phyloP scores from a whole-genome alignment of 2,329 filamentous ascomycete species.

The Onygenales sp. region DNA sequence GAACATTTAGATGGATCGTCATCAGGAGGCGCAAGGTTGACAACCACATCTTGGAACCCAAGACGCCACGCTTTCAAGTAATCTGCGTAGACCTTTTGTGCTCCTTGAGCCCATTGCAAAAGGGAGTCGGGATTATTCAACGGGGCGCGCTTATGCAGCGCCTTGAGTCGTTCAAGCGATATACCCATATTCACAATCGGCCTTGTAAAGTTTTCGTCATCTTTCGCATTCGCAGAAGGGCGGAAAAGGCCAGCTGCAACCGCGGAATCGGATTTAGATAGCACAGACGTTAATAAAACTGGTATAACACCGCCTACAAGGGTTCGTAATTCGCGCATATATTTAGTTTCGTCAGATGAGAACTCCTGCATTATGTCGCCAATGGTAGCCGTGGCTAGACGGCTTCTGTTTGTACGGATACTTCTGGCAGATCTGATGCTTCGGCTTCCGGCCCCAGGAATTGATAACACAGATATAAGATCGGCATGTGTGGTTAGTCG shows the following conservation, averaged over 20 bases:
- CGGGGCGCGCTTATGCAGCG: constrained; percentile 70
- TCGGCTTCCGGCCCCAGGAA: constrained; percentile 46
- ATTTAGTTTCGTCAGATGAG: constrained; percentile 72
- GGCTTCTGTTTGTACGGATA: constrained; percentile 62
- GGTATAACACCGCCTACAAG: constrained; percentile 92
- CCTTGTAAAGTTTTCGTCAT: constrained; percentile 60
- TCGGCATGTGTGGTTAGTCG: constrained; percentile 87
- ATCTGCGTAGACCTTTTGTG: constrained; percentile 69
- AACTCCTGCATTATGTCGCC: constrained; percentile 73
- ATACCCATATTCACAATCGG: constrained; percentile 93
- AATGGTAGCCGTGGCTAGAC: constrained; percentile 58
- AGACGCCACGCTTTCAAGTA: constrained; percentile 85
- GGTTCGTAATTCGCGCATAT: constrained; percentile 82
- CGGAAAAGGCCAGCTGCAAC: constrained; percentile 60
- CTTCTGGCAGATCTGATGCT: constrained; percentile 71
- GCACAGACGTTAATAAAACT: constrained; percentile 74
- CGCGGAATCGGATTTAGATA: constrained; percentile 59
- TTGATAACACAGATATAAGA: constrained; percentile 81
- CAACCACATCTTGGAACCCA: constrained; percentile 87
- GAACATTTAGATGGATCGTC: constrained; percentile 41
- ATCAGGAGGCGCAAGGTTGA: constrained; percentile 76
- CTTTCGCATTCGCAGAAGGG: constrained; percentile 42
- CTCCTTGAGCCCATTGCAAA: constrained; percentile 69
- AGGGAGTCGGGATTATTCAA: constrained; percentile 62
- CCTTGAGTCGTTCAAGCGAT: constrained; percentile 72